Evolutionary conservation across 345 rosid species (phyloP).

Genomic region (Turnera subulata): DNA sequence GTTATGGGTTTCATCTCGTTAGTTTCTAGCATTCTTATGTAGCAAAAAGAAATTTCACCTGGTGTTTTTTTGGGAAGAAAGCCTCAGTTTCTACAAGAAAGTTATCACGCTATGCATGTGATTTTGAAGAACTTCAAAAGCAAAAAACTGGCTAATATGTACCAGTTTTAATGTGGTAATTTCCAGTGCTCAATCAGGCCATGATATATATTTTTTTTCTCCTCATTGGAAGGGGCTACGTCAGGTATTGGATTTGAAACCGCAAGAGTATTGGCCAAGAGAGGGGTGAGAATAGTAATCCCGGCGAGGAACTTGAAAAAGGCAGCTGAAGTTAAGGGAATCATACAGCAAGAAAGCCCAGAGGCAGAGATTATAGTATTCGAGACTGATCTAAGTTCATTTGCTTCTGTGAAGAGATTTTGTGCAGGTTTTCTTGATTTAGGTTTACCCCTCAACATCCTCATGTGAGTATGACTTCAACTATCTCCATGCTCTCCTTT

Average conservation of each 20-base stretch:
- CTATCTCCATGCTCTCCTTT: not conserved
- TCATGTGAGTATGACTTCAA: slow-evolving; percentile 48
- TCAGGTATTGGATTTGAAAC: slow-evolving; percentile 96
- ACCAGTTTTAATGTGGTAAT: too few species aligned
- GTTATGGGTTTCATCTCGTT: slow-evolving; percentile 13
- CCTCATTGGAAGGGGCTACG: slow-evolving; percentile 55
- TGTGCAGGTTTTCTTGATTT: slow-evolving; percentile 59
- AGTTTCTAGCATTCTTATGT: too few species aligned
- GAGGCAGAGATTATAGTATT: slow-evolving; percentile 47
- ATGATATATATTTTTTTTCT: too few species aligned
- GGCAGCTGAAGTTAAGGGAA: slow-evolving; percentile 55
- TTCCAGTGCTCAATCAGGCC: too few species aligned
- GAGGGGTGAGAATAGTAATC: slow-evolving; percentile 74
- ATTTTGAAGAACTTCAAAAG: too few species aligned
- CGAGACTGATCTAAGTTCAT: slow-evolving; percentile 78
- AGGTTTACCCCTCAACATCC: slow-evolving; percentile 74
- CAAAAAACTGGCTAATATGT: too few species aligned
- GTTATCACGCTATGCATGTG: too few species aligned
- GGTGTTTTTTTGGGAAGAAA: too few species aligned
- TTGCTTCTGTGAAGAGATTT: slow-evolving; percentile 71
- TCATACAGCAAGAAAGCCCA: slow-evolving; percentile 54
- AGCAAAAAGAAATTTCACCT: slow-evolving; percentile 46
- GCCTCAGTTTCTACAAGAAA: too few species aligned
- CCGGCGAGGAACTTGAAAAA: slow-evolving; percentile 80
- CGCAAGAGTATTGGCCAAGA: slow-evolving; percentile 74